These are phyloP conservation scores for Chara braunii DNA, from an alignment of 139 green algal species.

Conservation along the genomic window DNA sequence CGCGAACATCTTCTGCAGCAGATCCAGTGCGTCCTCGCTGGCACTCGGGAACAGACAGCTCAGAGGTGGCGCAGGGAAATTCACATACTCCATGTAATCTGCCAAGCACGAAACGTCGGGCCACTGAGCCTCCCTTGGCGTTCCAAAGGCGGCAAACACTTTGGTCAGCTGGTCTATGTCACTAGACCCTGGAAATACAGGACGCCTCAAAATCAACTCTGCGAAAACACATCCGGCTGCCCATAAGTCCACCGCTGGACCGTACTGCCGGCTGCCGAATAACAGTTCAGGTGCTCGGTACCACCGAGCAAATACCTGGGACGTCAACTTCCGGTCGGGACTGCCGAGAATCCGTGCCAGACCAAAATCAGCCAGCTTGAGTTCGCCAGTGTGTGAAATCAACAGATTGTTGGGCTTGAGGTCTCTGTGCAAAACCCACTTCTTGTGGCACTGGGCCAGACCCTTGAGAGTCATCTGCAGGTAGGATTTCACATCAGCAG, in stretches of 20 bases:
- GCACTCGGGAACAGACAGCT: background rate
- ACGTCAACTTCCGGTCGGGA: slow-evolving; percentile 43
- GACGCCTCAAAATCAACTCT: slow-evolving; percentile 36
- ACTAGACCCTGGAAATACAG: background rate
- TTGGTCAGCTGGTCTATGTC: background rate
- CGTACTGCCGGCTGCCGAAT: slow-evolving; percentile 43
- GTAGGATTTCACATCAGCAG: slow-evolving; percentile 50
- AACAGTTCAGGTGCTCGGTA: slow-evolving; percentile 51
- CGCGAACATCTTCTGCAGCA: background rate
- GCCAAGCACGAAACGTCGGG: background rate
- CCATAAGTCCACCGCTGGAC: slow-evolving; percentile 45
- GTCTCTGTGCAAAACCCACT: slow-evolving; percentile 49
- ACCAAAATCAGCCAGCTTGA: slow-evolving; percentile 51
- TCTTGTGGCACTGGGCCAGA: slow-evolving; percentile 40
- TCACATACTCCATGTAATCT: background rate
- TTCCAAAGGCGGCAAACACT: background rate
- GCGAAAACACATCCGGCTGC: slow-evolving; percentile 45
- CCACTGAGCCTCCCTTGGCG: background rate
- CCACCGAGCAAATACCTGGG: slow-evolving; percentile 46
- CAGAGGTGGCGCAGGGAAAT: background rate
- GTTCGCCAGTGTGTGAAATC: slow-evolving; percentile 10
- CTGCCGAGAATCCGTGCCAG: slow-evolving; percentile 43
- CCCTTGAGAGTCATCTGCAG: slow-evolving; percentile 46
- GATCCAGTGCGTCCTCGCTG: background rate
- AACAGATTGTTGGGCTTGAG: slow-evolving; percentile 46